Evolutionary conservation across 2,329 filamentous ascomycete species (phyloP), one percentile per base, ranked within the genome.

Genomic region (Talaromyces sp.): DNA sequence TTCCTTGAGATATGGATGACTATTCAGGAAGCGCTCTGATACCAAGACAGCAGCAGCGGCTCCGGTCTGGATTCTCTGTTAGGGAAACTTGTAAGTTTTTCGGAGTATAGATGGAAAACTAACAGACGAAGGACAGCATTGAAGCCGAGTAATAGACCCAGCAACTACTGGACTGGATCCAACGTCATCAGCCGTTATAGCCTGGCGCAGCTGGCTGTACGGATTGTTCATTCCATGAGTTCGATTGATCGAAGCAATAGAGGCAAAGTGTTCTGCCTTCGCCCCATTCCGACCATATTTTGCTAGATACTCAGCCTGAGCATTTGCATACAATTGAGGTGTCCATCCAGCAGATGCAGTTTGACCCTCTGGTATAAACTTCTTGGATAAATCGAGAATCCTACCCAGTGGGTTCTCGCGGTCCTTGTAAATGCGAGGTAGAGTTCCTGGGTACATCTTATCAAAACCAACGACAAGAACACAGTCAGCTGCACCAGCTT

Each of bases 81-180:
- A 35, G 31, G 31, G 10, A 14, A 35, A 13, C 13, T 35, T 35
- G 11, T 10, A 11, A 4, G 4, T 35, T 35, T 14, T 35, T 3
- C 3, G 31, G 31, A 11, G 31, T 35, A 2, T 35, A 35, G 13
- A 35, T 10, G 31, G 10, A 10, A 35, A 13, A 35, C 31, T 13
- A 75, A 98, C 95, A 0, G 91, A 96, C 0, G 93, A 98, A 1
- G 95, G 93, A 77, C 93, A 97, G 84, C 93, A 98, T 79, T 98
- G 95, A n/a, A 98, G 87, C 78, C 96, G 98, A 61, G 95, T 98
- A 60, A 98, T 83, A 17, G 93, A 93, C 65, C 86, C 86, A 78
- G 91, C 86, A 75, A 98, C 90, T 82, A 86, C 89, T 61, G 90
- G 81, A 0, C 90, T 80, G 35, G 88, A 81, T 72, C 91, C 76